Conservation (phyloP, 345 rosid species). For the Streptanthus diversifolius region DNA sequence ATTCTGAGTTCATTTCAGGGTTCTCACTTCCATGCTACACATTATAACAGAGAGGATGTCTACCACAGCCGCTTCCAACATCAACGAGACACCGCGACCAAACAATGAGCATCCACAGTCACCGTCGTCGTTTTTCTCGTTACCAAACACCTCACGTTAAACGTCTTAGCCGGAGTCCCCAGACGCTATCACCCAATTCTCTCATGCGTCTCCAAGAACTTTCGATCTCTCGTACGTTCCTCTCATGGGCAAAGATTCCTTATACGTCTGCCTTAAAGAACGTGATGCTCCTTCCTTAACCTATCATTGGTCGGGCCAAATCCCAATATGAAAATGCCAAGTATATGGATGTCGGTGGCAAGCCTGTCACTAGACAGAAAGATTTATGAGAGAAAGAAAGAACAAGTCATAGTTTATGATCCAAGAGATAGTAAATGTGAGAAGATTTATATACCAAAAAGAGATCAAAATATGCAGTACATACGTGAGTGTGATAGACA, state of each 20-base stretch:
- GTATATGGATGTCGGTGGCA: background rate
- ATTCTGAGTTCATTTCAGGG: no score
- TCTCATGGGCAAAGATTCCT: slow-evolving; percentile 42
- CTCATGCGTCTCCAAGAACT: slow-evolving; percentile 50
- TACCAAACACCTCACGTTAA: background rate
- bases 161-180: slow-evolving; percentile 49
- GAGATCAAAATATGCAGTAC: background rate
- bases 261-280: slow-evolving; percentile 41
- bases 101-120: background rate
- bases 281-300: background rate
- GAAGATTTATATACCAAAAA: background rate
- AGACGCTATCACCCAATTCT: slow-evolving; percentile 51
- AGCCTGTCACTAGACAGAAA: background rate
- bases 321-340: background rate
- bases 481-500: background rate
- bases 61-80: background rate
- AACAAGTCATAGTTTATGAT: background rate
- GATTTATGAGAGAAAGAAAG: background rate
- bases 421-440: background rate
- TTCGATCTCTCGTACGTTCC: slow-evolving; percentile 47
- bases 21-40: no score
- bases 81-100: background rate
- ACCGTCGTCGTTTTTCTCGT: background rate
- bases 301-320: slow-evolving; percentile 31
- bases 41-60: no score